A percentile compares a stretch with the other conserved stretches of the same genome.
Conservation (phyloP, 352 stramenopile species). For the Phytophthora fragariae region DNA sequence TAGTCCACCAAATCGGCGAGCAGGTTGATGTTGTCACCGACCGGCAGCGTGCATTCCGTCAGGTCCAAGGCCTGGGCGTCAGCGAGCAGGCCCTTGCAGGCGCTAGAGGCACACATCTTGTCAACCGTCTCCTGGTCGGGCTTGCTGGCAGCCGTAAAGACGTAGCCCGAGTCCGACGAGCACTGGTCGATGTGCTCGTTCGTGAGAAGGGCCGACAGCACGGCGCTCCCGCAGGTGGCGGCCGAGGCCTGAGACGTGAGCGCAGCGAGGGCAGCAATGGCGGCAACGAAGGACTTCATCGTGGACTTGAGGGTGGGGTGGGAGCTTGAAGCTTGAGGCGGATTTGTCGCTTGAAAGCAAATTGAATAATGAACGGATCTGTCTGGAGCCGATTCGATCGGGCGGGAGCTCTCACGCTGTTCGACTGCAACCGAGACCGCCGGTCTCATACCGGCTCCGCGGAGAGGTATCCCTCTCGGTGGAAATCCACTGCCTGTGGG, state of each 20-base stretch:
- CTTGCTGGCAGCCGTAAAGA: conserved; percentile 37
- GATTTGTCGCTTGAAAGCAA: conserved; percentile 51
- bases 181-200: conserved; percentile 39
- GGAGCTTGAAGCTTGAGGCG: conserved; percentile 25
- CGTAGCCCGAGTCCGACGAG: conserved; percentile 41
- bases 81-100: conserved; percentile 38
- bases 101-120: conserved; percentile 35
- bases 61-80: conserved; percentile 29
- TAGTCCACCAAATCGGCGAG: conserved; percentile 43
- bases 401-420: conserved; percentile 29
- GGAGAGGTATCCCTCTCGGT: too few species aligned
- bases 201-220: conserved; percentile 32
- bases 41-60: conserved; percentile 41
- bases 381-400: conserved; percentile 26
- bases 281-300: conserved; percentile 45
- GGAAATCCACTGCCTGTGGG: too few species aligned
- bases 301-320: conserved; percentile 15
- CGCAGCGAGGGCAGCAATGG: conserved; percentile 21
- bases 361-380: conserved; percentile 40
- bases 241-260: conserved; percentile 27
- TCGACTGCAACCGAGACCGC: conserved; percentile 19
- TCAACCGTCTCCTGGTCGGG: conserved; percentile 29
- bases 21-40: conserved; percentile 37
- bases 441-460: too few species aligned
- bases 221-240: conserved; percentile 21